Conservation (phyloP, 225 moss, liverwort and hornwort genomes). For the Anthoceros angustus region DNA sequence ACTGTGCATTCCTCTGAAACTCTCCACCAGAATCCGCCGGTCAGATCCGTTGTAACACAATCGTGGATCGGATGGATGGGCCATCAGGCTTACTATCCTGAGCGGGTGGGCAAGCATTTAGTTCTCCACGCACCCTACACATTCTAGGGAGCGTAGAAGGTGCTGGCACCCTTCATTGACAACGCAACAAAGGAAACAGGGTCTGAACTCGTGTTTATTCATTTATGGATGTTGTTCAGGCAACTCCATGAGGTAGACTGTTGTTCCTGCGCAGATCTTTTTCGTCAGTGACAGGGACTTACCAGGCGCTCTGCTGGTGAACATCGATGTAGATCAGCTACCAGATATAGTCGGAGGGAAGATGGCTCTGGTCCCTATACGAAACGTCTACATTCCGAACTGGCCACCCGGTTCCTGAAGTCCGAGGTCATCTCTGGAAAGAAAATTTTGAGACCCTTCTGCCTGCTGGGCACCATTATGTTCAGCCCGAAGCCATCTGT, state of each 20-base stretch:
- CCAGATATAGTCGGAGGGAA: neutral
- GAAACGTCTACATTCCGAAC: neutral
- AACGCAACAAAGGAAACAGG: neutral
- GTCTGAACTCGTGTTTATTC: neutral
- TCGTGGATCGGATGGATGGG: too few relatives aligned
- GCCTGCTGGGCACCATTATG: neutral
- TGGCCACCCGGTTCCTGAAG: neutral
- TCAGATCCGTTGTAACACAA: too few relatives aligned
- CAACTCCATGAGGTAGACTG: neutral
- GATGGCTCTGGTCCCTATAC: neutral
- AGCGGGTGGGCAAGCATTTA: too few relatives aligned
- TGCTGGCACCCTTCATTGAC: neutral
- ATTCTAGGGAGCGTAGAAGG: too few relatives aligned
- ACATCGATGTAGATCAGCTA: neutral
- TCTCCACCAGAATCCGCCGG: too few relatives aligned
- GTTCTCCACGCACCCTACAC: too few relatives aligned
- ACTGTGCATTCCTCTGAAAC: too few relatives aligned
- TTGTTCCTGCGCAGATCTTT: neutral
- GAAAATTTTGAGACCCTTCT: neutral
- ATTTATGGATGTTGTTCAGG: neutral
- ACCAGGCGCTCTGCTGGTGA: neutral
- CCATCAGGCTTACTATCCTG: too few relatives aligned
- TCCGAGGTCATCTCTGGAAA: neutral
- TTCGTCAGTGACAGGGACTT: neutral
- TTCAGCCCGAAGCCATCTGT: neutral